These are phyloP conservation scores for Rhynchosporium graminicola DNA, from an alignment of 2,329 filamentous ascomycete species.

Conservation along the genomic window DNA sequence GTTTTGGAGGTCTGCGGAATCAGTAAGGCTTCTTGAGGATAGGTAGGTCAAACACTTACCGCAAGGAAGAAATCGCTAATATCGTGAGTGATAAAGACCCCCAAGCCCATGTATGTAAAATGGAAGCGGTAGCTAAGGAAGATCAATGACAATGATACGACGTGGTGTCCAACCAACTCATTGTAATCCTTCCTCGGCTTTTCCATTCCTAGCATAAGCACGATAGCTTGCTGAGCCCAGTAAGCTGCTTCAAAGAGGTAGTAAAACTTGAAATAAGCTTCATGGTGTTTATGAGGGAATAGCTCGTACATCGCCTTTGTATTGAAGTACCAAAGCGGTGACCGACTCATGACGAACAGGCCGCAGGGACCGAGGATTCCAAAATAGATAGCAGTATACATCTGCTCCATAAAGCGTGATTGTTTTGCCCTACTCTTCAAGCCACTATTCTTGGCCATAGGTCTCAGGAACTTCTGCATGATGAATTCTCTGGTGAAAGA, in stretches of 20 bases:
- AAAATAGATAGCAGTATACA: slow-evolving; percentile 93
- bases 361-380: slow-evolving; percentile 78
- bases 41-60: slow-evolving; percentile 51
- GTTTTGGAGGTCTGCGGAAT: slow-evolving; percentile 75
- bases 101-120: slow-evolving; percentile 92
- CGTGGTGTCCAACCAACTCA: slow-evolving; percentile 88
- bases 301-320: slow-evolving; percentile 85
- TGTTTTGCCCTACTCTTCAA: slow-evolving; percentile 77
- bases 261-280: slow-evolving; percentile 86
- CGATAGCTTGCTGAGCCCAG: slow-evolving; percentile 93
- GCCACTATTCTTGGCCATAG: slow-evolving; percentile 69
- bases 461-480: slow-evolving; percentile 86
- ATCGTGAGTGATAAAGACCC: slow-evolving; percentile 93
- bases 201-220: slow-evolving; percentile 82
- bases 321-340: slow-evolving; percentile 97
- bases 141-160: slow-evolving; percentile 84
- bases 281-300: slow-evolving; percentile 82
- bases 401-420: slow-evolving; percentile 91
- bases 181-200: slow-evolving; percentile 94
- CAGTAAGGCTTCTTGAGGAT: not conserved
- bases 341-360: slow-evolving; percentile 85
- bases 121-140: slow-evolving; percentile 90
- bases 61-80: slow-evolving; percentile 95
- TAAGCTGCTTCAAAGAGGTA: slow-evolving; percentile 93
- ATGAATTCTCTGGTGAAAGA: slow-evolving; percentile 94